Conservation (phyloP, 176 grass and related monocot species). For the Calamus simplicifolius region DNA sequence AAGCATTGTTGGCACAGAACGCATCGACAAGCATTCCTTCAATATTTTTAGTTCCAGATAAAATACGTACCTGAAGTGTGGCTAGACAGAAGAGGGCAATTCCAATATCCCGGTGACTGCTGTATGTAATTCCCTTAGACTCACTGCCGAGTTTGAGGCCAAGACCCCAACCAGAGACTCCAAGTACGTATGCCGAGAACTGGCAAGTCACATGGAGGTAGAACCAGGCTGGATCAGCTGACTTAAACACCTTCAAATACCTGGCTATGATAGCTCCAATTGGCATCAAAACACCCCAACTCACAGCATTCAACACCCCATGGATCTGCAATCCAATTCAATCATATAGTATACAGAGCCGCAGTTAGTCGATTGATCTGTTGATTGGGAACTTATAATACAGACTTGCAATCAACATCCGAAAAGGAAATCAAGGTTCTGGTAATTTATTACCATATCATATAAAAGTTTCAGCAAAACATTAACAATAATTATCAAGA, state of each 20-base stretch:
- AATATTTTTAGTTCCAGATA: too few relatives aligned
- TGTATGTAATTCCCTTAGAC: slow-evolving; percentile 43
- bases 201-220: slow-evolving; percentile 89
- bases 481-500: too few relatives aligned
- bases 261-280: slow-evolving; percentile 74
- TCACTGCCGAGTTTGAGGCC: slow-evolving; percentile 91
- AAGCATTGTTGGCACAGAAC: too few relatives aligned
- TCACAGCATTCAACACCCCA: slow-evolving; percentile 60
- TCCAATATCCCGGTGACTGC: slow-evolving; percentile 59
- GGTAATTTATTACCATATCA: too few relatives aligned
- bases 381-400: too few relatives aligned
- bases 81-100: slow-evolving; percentile 71
- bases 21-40: too few relatives aligned
- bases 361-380: too few relatives aligned
- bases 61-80: slow-evolving; percentile 66
- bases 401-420: too few relatives aligned
- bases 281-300: slow-evolving; percentile 80
- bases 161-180: slow-evolving; percentile 83
- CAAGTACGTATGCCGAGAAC: slow-evolving; percentile 62
- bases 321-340: slow-evolving; percentile 49
- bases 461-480: too few relatives aligned
- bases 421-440: too few relatives aligned
- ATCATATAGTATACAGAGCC: too few relatives aligned
- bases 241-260: slow-evolving; percentile 66
- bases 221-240: slow-evolving; percentile 82